These are phyloP conservation scores for Fusarium concolor DNA, from an alignment of 2,329 filamentous ascomycete species.

Conservation along the genomic window DNA sequence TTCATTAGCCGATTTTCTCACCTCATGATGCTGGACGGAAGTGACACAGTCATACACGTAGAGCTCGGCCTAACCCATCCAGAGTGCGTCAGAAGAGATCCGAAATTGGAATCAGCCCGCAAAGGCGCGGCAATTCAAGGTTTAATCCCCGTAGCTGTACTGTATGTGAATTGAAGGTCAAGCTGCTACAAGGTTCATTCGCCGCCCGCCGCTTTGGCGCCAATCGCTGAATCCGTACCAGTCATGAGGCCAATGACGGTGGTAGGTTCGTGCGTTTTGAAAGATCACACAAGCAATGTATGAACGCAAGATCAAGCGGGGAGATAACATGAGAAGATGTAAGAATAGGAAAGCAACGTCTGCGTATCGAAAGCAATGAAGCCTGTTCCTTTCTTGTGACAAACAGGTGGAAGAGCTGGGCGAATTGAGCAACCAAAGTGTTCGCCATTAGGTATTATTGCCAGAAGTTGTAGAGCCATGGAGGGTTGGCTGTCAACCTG, in stretches of 20 bases:
- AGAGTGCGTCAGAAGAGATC: constrained; percentile 2
- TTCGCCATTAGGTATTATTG: neutral
- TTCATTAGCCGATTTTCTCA: neutral
- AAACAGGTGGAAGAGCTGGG: neutral
- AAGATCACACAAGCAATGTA: neutral
- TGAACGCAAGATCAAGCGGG: neutral
- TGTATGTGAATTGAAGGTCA: constrained; percentile 3
- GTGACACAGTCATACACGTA: neutral
- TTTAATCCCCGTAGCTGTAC: constrained; percentile 26
- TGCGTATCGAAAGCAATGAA: neutral
- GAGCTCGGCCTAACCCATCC: neutral
- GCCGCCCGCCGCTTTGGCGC: constrained; percentile 24
- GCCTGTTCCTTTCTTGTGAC: neutral
- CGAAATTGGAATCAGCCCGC: constrained; percentile 1
- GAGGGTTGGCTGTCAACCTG: constrained; percentile 1
- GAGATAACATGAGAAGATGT: neutral
- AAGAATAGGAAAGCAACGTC: neutral
- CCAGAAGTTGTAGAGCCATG: neutral
- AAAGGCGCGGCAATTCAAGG: constrained; percentile 27
- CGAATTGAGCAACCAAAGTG: neutral
- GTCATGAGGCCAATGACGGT: constrained; percentile 21
- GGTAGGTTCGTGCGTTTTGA: constrained; percentile 5
- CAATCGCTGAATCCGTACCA: constrained; percentile 19
- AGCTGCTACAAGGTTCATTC: constrained; percentile 17
- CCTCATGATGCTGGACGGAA: neutral